phyloP scores from a whole-genome alignment of 352 stramenopile species.

The Chrysophaeum taylorii region DNA sequence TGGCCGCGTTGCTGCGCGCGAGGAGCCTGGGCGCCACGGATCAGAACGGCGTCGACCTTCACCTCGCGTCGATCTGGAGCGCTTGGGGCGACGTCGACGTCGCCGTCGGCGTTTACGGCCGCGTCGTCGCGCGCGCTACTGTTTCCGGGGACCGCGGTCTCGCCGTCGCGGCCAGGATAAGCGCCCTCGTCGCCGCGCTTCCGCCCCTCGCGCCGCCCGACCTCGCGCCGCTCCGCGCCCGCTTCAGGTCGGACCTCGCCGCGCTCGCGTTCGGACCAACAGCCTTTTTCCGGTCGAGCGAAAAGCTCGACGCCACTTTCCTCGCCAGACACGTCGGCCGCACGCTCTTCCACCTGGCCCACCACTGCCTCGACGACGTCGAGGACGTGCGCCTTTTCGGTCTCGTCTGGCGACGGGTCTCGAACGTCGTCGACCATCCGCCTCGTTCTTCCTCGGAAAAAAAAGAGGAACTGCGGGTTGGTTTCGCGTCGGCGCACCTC shows the following conservation, averaged over 20 bases:
- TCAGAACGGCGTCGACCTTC: neutral
- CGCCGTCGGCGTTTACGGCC: neutral
- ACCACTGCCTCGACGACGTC: conserved; percentile 31
- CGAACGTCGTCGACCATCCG: neutral
- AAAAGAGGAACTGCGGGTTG: conserved; percentile 21
- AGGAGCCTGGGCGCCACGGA: neutral
- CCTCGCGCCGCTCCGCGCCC: neutral
- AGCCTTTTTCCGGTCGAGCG: neutral
- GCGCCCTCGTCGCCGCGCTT: neutral
- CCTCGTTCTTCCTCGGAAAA: conserved; percentile 10
- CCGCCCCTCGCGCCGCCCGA: neutral
- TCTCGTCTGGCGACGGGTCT: conserved; percentile 10
- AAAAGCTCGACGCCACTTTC: neutral
- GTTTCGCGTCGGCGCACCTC: conserved; percentile 35
- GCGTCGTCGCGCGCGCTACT: neutral
- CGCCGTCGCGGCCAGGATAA: neutral
- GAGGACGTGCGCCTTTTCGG: conserved; percentile 22
- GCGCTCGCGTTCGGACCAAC: neutral
- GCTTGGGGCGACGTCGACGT: neutral
- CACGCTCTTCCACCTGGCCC: conserved; percentile 35
- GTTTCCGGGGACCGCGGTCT: neutral
- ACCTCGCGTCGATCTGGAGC: neutral
- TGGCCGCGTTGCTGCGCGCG: neutral
- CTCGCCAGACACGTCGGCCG: conserved; percentile 1
- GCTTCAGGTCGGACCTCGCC: neutral